Evolutionary conservation across 495 filamentous ascomycete genomes (phyloP).

Genomic region (Aspergillus avenaceus): DNA sequence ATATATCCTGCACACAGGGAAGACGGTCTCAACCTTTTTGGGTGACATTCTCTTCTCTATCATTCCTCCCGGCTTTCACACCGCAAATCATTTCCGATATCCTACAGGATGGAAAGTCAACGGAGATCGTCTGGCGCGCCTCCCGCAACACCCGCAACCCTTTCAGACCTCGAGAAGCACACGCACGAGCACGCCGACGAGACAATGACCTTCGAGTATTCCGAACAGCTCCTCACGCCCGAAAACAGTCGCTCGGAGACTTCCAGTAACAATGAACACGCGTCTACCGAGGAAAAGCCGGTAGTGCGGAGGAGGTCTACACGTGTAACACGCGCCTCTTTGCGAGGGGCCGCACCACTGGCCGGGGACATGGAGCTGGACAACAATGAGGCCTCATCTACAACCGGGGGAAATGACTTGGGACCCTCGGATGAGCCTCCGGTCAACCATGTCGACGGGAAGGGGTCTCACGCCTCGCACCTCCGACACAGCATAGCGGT

Average conservation of each 20-base stretch:
- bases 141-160: conserved; percentile 31
- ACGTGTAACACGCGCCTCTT: conserved; percentile 40
- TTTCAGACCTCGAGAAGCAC: conserved; percentile 28
- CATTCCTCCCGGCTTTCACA: neutral
- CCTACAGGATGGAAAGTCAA: conserved; percentile 13
- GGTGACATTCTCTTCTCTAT: neutral
- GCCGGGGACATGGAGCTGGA: conserved; percentile 13
- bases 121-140: conserved; percentile 20
- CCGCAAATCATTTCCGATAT: conserved; percentile 1
- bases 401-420: conserved; percentile 23
- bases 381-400: conserved; percentile 7
- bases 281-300: conserved; percentile 38
- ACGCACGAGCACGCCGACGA: conserved; percentile 27
- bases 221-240: conserved; percentile 44
- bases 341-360: conserved; percentile 28
- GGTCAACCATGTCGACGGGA: conserved; percentile 27
- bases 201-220: conserved; percentile 37
- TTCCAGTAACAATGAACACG: conserved; percentile 46
- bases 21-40: neutral
- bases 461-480: conserved; percentile 32
- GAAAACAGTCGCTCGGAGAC: conserved; percentile 48
- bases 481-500: conserved; percentile 42
- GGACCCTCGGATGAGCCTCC: conserved; percentile 41
- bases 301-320: conserved; percentile 36
- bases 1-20: neutral